Evolutionary conservation across 2,329 filamentous ascomycete species (phyloP).

Genomic region (Fusarium falciforme): DNA sequence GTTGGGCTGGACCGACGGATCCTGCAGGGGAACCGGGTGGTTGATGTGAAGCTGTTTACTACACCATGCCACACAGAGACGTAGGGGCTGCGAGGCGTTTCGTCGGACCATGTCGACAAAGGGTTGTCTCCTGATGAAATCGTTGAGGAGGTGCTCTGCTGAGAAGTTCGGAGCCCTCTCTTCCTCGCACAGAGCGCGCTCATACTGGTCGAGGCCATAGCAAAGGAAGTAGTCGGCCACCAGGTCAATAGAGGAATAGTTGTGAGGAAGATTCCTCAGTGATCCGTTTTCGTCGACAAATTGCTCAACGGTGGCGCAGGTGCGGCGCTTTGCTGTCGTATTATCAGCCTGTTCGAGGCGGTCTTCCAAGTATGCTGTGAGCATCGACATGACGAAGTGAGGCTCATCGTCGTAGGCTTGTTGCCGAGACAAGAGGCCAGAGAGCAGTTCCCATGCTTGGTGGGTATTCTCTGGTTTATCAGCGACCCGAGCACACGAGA

Average conservation of each 20-base stretch:
- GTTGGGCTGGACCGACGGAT: slow-evolving; percentile 21
- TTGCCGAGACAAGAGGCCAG: neutral
- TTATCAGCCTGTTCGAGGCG: slow-evolving; percentile 17
- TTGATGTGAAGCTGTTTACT: slow-evolving; percentile 27
- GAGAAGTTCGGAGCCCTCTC: slow-evolving; percentile 11
- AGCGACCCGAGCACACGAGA: slow-evolving; percentile 36
- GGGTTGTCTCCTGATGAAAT: slow-evolving; percentile 37
- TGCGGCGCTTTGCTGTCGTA: neutral
- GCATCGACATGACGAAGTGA: slow-evolving; percentile 32
- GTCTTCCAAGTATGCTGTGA: slow-evolving; percentile 30
- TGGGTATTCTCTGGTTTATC: slow-evolving; percentile 28
- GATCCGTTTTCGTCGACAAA: slow-evolving; percentile 16
- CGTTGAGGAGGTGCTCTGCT: slow-evolving; percentile 29
- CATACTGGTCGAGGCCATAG: slow-evolving; percentile 35
- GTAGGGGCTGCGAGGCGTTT: slow-evolving; percentile 19
- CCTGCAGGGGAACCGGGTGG: slow-evolving; percentile 21
- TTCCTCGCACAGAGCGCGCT: slow-evolving; percentile 12
- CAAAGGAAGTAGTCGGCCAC: slow-evolving; percentile 37
- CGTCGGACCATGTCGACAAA: slow-evolving; percentile 15
- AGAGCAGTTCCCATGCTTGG: slow-evolving; percentile 26
- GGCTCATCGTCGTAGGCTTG: neutral
- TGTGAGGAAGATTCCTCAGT: slow-evolving; percentile 19
- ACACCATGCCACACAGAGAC: slow-evolving; percentile 37
- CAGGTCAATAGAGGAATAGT: slow-evolving; percentile 35
- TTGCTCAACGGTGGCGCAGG: slow-evolving; percentile 14